phyloP scores from a whole-genome alignment of 176 grass and related monocot species.

The Thinopyrum elongatum region DNA sequence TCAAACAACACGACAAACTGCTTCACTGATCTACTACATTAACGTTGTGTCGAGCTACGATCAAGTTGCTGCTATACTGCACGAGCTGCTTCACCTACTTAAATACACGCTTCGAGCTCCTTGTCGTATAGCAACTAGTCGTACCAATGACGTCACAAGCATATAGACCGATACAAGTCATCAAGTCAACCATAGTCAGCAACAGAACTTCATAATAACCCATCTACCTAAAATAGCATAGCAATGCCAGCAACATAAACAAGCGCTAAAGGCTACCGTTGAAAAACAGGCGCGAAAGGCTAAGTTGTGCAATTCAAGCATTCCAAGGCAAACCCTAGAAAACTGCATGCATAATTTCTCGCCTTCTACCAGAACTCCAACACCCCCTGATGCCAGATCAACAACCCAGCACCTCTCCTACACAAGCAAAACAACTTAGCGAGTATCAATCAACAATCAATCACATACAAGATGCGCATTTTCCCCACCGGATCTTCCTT shows the following conservation, averaged over 20 bases:
- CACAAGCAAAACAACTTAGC: conserved; percentile 5
- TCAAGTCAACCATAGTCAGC: not conserved
- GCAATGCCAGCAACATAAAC: not conserved
- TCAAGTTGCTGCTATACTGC: not conserved
- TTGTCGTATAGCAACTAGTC: not conserved
- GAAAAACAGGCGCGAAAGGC: not conserved
- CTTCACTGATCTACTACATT: not conserved
- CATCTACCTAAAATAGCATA: not conserved
- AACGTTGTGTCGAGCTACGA: not conserved
- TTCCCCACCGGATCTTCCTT: not conserved
- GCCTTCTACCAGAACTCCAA: not conserved
- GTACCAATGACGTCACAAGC: not conserved
- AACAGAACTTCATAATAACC: not conserved
- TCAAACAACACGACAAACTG: not conserved
- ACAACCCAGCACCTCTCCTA: not conserved
- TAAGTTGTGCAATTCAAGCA: not conserved
- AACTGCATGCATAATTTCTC: not conserved
- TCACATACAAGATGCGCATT: not conserved
- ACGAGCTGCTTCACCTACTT: not conserved
- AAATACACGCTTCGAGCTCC: not conserved
- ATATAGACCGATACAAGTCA: not conserved
- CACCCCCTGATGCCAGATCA: conserved; percentile 2
- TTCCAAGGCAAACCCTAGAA: conserved; percentile 14
- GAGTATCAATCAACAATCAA: not conserved
- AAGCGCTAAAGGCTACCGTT: not conserved